Percentiles rank a stretch among this genome's conserved stretches.
These are phyloP conservation scores for Eucalyptus polyanthemos DNA, from an alignment of 345 rosid genomes.

Conservation along the genomic window DNA sequence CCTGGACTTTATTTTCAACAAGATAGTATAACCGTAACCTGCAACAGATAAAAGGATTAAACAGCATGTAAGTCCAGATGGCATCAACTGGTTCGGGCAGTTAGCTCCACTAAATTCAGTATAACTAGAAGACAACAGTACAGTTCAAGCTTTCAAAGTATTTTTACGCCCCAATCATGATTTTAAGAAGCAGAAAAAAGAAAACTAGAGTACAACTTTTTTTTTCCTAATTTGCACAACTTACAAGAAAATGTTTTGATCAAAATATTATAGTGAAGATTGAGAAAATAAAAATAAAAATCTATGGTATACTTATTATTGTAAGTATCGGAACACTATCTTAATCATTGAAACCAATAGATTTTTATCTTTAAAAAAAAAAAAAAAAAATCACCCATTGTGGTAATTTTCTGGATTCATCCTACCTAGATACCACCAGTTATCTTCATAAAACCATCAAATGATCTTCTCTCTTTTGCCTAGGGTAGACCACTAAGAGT, in stretches of 20 bases:
- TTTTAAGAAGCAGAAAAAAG: neutral
- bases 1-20: conserved; percentile 51
- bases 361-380: neutral
- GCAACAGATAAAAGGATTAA: neutral
- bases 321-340: neutral
- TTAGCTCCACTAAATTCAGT: neutral
- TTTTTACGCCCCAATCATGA: neutral
- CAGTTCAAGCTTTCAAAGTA: neutral
- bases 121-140: neutral
- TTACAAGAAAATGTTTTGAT: neutral
- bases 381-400: neutral
- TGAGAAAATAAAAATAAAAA: neutral
- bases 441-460: neutral
- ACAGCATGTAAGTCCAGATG: neutral
- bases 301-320: neutral
- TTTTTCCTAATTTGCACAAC: neutral
- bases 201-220: neutral
- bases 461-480: neutral
- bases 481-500: neutral
- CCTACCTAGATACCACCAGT: neutral
- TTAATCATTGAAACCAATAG: neutral
- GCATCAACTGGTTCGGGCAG: neutral
- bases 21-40: conserved; percentile 45
- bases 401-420: neutral
- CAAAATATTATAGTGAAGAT: neutral